phyloP scores from a whole-genome alignment of 1,139 yeast genomes.

The Zygosaccharomyces sapae region DNA sequence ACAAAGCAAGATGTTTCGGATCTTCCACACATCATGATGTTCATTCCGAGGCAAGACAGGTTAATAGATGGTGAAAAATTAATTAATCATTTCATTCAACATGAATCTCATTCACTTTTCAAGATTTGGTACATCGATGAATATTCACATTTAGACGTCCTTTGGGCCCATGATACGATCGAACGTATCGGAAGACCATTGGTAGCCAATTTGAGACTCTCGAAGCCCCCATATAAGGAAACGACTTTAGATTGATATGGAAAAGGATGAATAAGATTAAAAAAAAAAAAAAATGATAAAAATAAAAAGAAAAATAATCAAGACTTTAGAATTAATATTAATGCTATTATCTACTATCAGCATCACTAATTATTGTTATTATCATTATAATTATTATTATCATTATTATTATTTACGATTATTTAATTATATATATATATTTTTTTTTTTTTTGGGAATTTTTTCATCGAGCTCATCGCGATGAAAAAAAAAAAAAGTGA shows the following conservation, averaged over 20 bases:
- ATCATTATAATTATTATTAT: conserved; percentile 1
- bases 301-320: neutral
- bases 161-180: conserved; percentile 82
- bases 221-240: conserved; percentile 10
- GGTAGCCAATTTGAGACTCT: conserved; percentile 25
- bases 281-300: neutral
- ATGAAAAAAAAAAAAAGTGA: conserved; percentile 8
- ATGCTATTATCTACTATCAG: neutral
- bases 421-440: conserved; percentile 2
- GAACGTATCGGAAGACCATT: conserved; percentile 47
- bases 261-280: neutral
- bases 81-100: conserved; percentile 42
- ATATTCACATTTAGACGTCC: conserved; percentile 85
- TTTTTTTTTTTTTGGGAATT: neutral
- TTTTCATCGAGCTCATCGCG: neutral
- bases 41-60: conserved; percentile 53
- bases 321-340: neutral
- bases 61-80: conserved; percentile 59
- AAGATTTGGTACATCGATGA: conserved; percentile 46
- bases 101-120: conserved; percentile 45
- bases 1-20: conserved; percentile 13
- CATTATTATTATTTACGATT: neutral
- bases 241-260: neutral
- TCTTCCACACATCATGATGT: conserved; percentile 41
- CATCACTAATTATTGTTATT: neutral